Conservation (phyloP, 192 early-diverging fungal species). For the Lobosporangium transversale region DNA sequence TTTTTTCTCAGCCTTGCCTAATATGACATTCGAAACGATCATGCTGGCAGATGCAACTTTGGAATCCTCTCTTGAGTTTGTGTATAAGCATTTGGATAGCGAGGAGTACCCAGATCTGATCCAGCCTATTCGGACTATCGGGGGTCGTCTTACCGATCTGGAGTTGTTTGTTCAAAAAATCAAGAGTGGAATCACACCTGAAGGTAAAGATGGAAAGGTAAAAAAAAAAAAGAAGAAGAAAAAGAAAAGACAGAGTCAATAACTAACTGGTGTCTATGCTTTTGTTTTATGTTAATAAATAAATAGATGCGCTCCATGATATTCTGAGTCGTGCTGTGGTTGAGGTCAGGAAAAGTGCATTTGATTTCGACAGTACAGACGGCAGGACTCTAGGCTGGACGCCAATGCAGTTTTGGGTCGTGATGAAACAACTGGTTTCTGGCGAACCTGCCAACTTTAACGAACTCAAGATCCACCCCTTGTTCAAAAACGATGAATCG, state of each 20-base stretch:
- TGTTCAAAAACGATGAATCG: slow-evolving; percentile 88
- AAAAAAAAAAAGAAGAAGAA: not conserved
- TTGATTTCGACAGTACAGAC: slow-evolving; percentile 69
- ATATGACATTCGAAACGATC: slow-evolving; percentile 72
- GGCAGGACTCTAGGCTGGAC: slow-evolving; percentile 70
- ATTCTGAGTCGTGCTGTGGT: slow-evolving; percentile 82
- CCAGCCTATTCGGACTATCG: slow-evolving; percentile 72
- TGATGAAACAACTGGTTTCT: slow-evolving; percentile 77
- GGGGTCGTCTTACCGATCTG: slow-evolving; percentile 92
- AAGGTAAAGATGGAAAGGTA: slow-evolving; percentile 55
- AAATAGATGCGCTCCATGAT: slow-evolving; percentile 80
- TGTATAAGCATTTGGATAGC: slow-evolving; percentile 60
- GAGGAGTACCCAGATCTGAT: slow-evolving; percentile 53
- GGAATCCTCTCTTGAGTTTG: slow-evolving; percentile 69
- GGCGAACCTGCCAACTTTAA: slow-evolving; percentile 81
- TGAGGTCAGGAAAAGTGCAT: slow-evolving; percentile 90
- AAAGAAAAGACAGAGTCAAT: not conserved
- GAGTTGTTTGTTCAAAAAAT: slow-evolving; percentile 92
- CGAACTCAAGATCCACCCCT: slow-evolving; percentile 76
- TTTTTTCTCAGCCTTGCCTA: slow-evolving; percentile 71
- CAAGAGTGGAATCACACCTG: slow-evolving; percentile 68
- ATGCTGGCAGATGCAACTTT: slow-evolving; percentile 75
- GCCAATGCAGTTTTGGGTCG: slow-evolving; percentile 90
- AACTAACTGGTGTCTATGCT: not conserved
- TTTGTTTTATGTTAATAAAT: not conserved